Evolutionary conservation across 1,284 basidiomycete species (phyloP).

Genomic region (Spongispora temasekensis): DNA sequence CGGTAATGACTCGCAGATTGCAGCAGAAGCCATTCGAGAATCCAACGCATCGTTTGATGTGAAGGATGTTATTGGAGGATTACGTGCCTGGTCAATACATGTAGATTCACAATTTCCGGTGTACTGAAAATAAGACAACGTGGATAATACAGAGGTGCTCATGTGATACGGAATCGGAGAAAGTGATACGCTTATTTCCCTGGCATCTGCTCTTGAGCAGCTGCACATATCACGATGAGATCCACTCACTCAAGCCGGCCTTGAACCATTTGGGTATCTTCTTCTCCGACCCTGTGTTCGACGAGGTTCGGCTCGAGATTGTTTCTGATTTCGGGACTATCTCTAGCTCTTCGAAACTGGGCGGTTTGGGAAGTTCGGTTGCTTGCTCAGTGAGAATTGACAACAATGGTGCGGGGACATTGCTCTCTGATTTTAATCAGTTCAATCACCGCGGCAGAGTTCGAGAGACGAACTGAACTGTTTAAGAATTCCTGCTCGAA

Average conservation of each 20-base stretch:
- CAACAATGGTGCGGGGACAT: constrained; percentile 66
- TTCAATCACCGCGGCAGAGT: not conserved
- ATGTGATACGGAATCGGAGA: constrained; percentile 2
- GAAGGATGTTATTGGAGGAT: constrained; percentile 77
- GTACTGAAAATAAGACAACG: constrained; percentile 52
- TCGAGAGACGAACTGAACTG: constrained; percentile 53
- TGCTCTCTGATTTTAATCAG: constrained; percentile 39
- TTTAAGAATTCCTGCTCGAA: constrained; percentile 77
- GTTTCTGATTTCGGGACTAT: constrained; percentile 19
- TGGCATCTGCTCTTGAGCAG: constrained; percentile 12
- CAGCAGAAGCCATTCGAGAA: constrained; percentile 65
- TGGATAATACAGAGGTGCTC: constrained; percentile 3
- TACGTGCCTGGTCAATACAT: constrained; percentile 73
- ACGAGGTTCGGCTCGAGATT: constrained; percentile 24
- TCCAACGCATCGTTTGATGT: constrained; percentile 39
- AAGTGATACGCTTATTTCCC: constrained; percentile 23
- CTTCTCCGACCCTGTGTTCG: constrained; percentile 37
- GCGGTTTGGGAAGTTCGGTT: constrained; percentile 61
- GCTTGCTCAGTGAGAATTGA: constrained; percentile 55
- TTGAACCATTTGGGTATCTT: constrained; percentile 79
- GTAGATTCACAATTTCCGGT: constrained; percentile 77
- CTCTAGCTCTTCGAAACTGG: constrained; percentile 31
- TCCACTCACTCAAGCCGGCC: constrained; percentile 51
- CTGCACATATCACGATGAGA: not conserved
- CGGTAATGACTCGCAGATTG: constrained; percentile 93